Base-by-base conservation (phyloP, 192 early-diverging fungal species). In the Gamsiella multidivaricata region DNA sequence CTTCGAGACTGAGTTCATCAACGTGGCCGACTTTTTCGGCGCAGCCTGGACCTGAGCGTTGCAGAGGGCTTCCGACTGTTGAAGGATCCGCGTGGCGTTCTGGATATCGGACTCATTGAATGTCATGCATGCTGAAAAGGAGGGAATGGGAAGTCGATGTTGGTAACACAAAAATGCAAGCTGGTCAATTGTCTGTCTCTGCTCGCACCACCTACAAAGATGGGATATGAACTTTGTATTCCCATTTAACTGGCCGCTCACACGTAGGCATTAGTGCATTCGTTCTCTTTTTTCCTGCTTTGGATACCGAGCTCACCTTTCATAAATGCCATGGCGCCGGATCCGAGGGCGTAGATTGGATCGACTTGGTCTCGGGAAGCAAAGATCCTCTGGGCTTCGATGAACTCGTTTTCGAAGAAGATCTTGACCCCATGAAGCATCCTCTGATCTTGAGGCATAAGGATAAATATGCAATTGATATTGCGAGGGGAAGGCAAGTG, bases 371-470 rank as follows among this genome's bases (percentile, higher is more conserved):
- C 80, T 43, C 72, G 75, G 12, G 60, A 69, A 15, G 80, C 74
- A 74, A 88, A 88, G 42, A 83, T 70, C 47, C 69, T 65, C 23
- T 88, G 81, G 45, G 86, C 84, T 28, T 88, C 69, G 9, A 72
- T 29, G 52, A 86, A 88, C 37, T 82, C 50, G 71, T 88, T 88
- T 55, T 85, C 84, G 52, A 88, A 88, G 36, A 88, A 88, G n/a
- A 68, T 74, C 34, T 79, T 42, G 18, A 82, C 81, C 14, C 81
- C 81, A 34, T 79, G 73, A 26, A 65, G 50, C 80, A 81, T 81
- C 22, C 54, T 54, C 25, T 63, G 51, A 52, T 81, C 80, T 81
- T n/a, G n/a, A 81, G 5, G 9, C 6, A 18, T 5, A 18, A 46
- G 45, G 4, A 46, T 22, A 18, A 20, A 37, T 1, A n/a, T n/a